Base-by-base conservation (phyloP, 2,329 filamentous ascomycete species). In the Penicillium italicum region DNA sequence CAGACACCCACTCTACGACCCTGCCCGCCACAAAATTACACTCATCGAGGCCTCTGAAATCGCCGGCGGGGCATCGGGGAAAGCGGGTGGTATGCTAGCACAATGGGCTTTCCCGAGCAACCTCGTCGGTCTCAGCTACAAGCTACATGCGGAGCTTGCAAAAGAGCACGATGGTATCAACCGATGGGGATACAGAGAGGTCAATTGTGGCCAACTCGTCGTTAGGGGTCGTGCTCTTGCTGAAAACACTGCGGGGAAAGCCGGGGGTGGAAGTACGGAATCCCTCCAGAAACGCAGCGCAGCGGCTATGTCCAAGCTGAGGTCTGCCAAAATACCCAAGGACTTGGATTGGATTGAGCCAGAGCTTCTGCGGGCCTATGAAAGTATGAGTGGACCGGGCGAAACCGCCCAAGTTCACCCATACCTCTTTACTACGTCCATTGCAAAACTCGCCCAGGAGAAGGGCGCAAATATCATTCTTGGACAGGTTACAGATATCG, bases 321-420 rank as follows among this genome's bases (percentile, higher is more conserved):
- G 80, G 48, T 80, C 82, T 0, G 84, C 83, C 0, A 82, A 82
- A 3, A 73, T 96, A 0, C 93, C 94, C 0, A 68, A 80, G 14
- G 90, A 95, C 60, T 78, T 97, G 12, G 88, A 96, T 72, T 99
- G 92, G 91, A 80, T 97, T 40, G 84, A 89, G 50, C 76, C 81
- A 1, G 83, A 86, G 5, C 77, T 86, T 2, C 76, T 96, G 22
- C 77, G 78, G 50, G 79, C 80, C 20, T 97, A 96, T 74, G 85
- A 90, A 33, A 85, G 88, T 69, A 97, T 97, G 91, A 91, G 90
- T 2, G 86, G 85, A 3, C 84, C 85, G 0, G 82, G 81, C 1
- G 89, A 91, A 58, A 97, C 94, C 1, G 90, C 94, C 0, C 94
- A 99, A 74, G 93, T 97, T 3, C 93, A 99, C 67, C 94, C 94